Percentiles rank a stretch among this genome's conserved stretches.
These are phyloP conservation scores for Ambrosia trifida DNA, from an alignment of 129 eudicot species.

Conservation along the genomic window DNA sequence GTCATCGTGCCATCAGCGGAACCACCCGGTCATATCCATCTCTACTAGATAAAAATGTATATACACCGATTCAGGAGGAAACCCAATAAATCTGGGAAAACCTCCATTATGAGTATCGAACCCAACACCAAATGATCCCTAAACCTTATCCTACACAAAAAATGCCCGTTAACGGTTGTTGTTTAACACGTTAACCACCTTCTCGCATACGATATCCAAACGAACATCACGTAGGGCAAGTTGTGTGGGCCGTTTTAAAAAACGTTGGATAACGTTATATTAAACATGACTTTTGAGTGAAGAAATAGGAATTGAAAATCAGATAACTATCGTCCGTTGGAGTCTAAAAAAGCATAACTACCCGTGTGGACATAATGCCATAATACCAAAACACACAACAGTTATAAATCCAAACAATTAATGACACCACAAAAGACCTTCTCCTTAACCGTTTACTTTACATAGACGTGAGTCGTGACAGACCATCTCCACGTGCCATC, in stretches of 20 bases:
- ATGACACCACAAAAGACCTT: constrained; percentile 11
- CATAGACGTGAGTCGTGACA: constrained; percentile 15
- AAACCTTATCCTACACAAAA: no score
- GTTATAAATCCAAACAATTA: background rate
- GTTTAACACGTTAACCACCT: background rate
- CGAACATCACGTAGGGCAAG: background rate
- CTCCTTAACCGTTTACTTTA: constrained; percentile 15
- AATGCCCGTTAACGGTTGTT: no score
- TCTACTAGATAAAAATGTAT: no score
- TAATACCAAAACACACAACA: constrained; percentile 15
- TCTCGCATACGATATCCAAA: background rate
- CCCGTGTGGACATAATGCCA: constrained; percentile 13
- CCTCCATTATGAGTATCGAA: no score
- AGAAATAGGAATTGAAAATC: background rate
- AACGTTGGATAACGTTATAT: background rate
- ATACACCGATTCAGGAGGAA: no score
- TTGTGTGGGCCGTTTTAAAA: background rate
- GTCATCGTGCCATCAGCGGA: no score
- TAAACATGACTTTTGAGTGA: constrained; percentile 2
- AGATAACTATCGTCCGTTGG: constrained; percentile 8
- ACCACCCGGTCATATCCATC: no score
- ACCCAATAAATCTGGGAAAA: no score
- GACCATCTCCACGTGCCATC: constrained; percentile 24
- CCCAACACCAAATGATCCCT: no score
- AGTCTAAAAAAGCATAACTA: constrained; percentile 13